Base-by-base conservation (phyloP, 208 protist species). In the Plasmodiophora brassicae region DNA sequence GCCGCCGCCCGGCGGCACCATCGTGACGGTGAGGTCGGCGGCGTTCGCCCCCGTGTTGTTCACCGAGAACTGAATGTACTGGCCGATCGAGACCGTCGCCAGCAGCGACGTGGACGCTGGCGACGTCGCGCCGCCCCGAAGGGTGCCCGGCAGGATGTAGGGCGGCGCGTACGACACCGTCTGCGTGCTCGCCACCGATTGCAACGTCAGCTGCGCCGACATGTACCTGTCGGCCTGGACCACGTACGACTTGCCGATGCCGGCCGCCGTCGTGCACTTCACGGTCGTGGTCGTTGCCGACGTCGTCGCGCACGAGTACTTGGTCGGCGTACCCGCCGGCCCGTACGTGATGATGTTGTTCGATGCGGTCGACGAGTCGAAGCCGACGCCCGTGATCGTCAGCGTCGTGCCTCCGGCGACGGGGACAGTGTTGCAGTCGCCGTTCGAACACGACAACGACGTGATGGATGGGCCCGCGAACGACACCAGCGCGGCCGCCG, bases 281-380 rank as follows among this genome's bases (percentile, higher is more conserved):
- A 78, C 41, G n/a, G n/a, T 5, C 5, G 65, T 78, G n/a, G 5
- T 38, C 5, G 5, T 78, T 14, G 14, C n/a, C 10, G 65, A 78
- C 5, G 65, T 78, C 5, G n/a, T 78, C 5, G 32, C 5, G n/a
- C 65, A 78, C 14, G 5, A 32, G 41, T 78, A 78, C 41, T 5
- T 78, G 5, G 5, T 36, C 5, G n/a, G n/a, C 32, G 5, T 36
- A 8, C n/a, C 5, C 32, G 14, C 20, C 10, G 65, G 65, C 5
- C 65, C 65, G n/a, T 78, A 78, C 20, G 32, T 32, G 5, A 78
- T 38, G n/a, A 78, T 78, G 41, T 78, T 78, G 41, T 78, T 78
- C 5, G 65, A 38, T 57, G 25, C 25, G 32, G 65, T 38, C 20
- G n/a, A 5, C 20, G 14, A 36, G n/a, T 78, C 65, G n/a, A 78